Percentiles rank a stretch among this genome's conserved stretches.
Conservation (phyloP, 169 alveolate genomes). For the Cardiosporidium cionae region DNA sequence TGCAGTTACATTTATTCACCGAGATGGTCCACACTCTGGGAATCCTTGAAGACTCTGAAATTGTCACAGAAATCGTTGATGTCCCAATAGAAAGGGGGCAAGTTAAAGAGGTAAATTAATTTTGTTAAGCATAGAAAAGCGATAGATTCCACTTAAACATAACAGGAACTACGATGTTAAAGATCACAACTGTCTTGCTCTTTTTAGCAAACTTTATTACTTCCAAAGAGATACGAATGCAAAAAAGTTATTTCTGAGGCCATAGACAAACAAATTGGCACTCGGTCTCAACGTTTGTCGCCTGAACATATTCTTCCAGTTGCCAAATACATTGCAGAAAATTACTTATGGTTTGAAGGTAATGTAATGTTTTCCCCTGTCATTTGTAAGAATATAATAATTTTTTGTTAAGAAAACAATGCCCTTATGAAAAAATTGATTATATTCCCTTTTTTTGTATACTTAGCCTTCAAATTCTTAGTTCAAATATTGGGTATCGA, state of each 20-base stretch:
- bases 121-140: neutral
- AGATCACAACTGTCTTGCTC: neutral
- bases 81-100: slow-evolving; percentile 32
- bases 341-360: slow-evolving; percentile 22
- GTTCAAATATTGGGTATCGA: slow-evolving; percentile 24
- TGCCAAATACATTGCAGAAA: neutral
- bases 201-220: neutral
- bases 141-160: neutral
- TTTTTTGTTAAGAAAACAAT: neutral
- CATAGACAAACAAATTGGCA: slow-evolving; percentile 25
- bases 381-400: neutral
- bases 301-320: slow-evolving; percentile 25
- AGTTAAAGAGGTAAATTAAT: neutral
- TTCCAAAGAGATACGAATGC: slow-evolving; percentile 8
- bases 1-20: slow-evolving; percentile 31
- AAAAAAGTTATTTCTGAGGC: slow-evolving; percentile 15
- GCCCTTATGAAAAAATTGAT: neutral
- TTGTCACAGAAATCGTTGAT: slow-evolving; percentile 24
- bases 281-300: slow-evolving; percentile 18
- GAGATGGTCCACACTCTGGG: slow-evolving; percentile 33
- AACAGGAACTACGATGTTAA: neutral
- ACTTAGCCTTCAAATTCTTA: slow-evolving; percentile 13
- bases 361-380: neutral
- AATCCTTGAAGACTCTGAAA: slow-evolving; percentile 23
- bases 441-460: neutral